These are phyloP conservation scores for Diutina mesorugosa DNA, from an alignment of 1,139 yeast species.

Conservation along the genomic window DNA sequence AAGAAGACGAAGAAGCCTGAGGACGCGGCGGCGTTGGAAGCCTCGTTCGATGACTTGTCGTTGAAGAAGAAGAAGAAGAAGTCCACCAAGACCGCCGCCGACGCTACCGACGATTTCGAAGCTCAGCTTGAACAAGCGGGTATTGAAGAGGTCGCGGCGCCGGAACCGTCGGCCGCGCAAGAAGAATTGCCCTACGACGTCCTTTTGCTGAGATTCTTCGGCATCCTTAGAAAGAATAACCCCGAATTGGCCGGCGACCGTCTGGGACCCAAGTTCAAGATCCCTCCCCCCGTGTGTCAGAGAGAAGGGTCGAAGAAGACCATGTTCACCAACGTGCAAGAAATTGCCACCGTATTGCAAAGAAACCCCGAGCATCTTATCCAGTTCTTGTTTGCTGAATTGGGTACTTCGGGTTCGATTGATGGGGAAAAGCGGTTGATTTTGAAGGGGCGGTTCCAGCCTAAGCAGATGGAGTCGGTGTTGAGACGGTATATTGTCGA, in stretches of 20 bases:
- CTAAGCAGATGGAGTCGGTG: conserved; percentile 93
- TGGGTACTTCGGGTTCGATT: conserved; percentile 98
- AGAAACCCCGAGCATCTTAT: conserved; percentile 96
- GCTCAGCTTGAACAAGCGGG: conserved; percentile 89
- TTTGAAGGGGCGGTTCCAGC: conserved; percentile 96
- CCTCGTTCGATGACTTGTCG: conserved; percentile 60
- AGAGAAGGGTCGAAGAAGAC: conserved; percentile 98
- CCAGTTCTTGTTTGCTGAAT: conserved; percentile 92
- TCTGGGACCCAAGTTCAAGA: conserved; percentile 84
- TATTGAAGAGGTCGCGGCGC: conserved; percentile 38
- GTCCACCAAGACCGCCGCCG: conserved; percentile 38
- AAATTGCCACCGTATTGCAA: conserved; percentile 85
- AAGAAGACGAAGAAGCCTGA: conserved; percentile 34
- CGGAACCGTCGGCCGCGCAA: conserved; percentile 15
- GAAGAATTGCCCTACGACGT: conserved; percentile 66
- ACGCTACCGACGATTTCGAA: conserved; percentile 60
- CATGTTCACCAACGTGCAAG: conserved; percentile 89
- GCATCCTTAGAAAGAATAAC: conserved; percentile 77
- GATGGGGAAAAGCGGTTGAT: conserved; percentile 96
- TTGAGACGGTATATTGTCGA: conserved; percentile 93
- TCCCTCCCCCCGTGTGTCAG: conserved; percentile 94
- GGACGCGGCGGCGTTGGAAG: conserved; percentile 29
- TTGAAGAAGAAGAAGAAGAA: conserved; percentile 72
- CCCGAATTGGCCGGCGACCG: conserved; percentile 98
- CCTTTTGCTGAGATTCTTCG: conserved; percentile 73